Conservation (phyloP, 768 basidiomycete species). For the Russula dissimulans region DNA sequence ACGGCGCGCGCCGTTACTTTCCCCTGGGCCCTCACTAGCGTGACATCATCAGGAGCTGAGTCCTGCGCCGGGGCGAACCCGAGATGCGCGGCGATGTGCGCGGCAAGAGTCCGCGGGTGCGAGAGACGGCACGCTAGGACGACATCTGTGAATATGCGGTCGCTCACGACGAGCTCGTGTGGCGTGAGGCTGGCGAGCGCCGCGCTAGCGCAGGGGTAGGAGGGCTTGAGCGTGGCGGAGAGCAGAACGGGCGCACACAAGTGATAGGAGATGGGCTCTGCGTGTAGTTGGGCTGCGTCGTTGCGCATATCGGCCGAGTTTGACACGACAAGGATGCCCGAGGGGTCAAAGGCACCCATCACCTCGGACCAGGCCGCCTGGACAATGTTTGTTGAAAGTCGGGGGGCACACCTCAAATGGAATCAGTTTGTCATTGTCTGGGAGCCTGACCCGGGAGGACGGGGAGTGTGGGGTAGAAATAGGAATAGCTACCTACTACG, state of each 20-base stretch:
- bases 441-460: slow-evolving; percentile 49
- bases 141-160: slow-evolving; percentile 25
- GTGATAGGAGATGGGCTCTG: slow-evolving; percentile 22
- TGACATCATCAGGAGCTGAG: neutral
- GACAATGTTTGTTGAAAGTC: neutral
- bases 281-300: slow-evolving; percentile 37
- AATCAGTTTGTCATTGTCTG: slow-evolving; percentile 64
- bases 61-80: neutral
- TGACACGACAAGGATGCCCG: no score
- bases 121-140: no score
- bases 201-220: slow-evolving; percentile 56
- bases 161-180: no score
- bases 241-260: no score
- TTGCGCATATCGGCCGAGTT: slow-evolving; percentile 28
- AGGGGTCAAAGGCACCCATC: no score
- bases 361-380: slow-evolving; percentile 31
- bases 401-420: slow-evolving; percentile 49
- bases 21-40: neutral
- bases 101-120: no score
- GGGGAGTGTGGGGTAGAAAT: slow-evolving; percentile 40
- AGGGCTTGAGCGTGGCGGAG: slow-evolving; percentile 72
- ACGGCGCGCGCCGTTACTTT: slow-evolving; percentile 32
- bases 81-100: no score
- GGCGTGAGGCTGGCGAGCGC: no score
- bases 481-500: slow-evolving; percentile 38